Percentiles rank a stretch among this genome's conserved stretches.
Evolutionary conservation across 352 stramenopile species (phyloP).

Genomic region (Phytophthora crassamura): DNA sequence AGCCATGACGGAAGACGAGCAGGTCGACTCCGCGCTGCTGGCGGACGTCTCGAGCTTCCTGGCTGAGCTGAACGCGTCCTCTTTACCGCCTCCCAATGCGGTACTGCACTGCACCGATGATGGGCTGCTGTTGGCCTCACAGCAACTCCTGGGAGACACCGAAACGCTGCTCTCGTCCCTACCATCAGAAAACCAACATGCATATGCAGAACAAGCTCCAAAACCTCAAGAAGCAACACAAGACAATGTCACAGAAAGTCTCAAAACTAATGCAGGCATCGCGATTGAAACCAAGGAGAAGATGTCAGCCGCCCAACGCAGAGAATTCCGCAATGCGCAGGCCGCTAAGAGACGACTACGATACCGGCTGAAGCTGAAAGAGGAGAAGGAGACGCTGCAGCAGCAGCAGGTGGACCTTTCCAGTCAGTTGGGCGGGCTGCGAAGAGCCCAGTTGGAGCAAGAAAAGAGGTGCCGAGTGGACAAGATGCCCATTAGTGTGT

Average conservation of each 20-base stretch:
- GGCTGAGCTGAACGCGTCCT: not conserved
- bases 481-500: not conserved
- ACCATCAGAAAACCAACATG: not conserved
- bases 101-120: not conserved
- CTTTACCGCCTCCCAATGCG: not conserved
- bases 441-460: not conserved
- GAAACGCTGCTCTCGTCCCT: slow-evolving; percentile 18
- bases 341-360: slow-evolving; percentile 13
- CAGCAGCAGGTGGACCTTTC: slow-evolving; percentile 9
- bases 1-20: slow-evolving; percentile 18
- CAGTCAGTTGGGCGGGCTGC: slow-evolving; percentile 1
- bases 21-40: slow-evolving; percentile 15
- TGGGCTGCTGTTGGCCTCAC: slow-evolving; percentile 1
- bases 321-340: slow-evolving; percentile 7
- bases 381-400: slow-evolving; percentile 16
- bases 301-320: not conserved
- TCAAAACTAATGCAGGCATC: not conserved
- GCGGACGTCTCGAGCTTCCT: slow-evolving; percentile 19
- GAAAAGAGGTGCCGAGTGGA: not conserved
- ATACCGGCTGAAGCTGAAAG: slow-evolving; percentile 27
- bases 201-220: not conserved
- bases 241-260: not conserved
- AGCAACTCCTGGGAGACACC: slow-evolving; percentile 18
- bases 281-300: not conserved
- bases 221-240: not conserved